Percentiles rank a stretch among this genome's conserved stretches.
These are phyloP conservation scores for Aeschynomene evenia DNA, from an alignment of 306 rosid genomes.

Conservation along the genomic window DNA sequence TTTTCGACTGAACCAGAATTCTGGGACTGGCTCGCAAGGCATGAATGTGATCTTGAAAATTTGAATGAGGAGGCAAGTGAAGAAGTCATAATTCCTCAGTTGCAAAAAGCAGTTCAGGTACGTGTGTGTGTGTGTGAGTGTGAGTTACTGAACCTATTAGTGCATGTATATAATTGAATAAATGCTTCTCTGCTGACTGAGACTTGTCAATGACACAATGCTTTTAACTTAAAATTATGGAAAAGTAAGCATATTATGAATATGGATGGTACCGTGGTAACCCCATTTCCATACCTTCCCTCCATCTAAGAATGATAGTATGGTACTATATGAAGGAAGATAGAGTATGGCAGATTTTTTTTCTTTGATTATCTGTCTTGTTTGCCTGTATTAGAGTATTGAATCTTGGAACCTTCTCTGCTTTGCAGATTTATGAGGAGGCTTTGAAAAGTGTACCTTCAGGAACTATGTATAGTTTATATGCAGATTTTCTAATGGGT, in stretches of 20 bases:
- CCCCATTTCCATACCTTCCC: neutral
- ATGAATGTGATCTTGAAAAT: constrained; percentile 44
- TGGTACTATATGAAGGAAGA: too few species aligned
- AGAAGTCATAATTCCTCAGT: constrained; percentile 40
- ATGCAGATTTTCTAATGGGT: constrained; percentile 55
- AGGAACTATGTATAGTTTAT: constrained; percentile 48
- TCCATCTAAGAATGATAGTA: neutral
- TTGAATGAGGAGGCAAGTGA: constrained; percentile 35
- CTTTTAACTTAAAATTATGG: constrained; percentile 4
- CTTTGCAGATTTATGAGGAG: constrained; percentile 78
- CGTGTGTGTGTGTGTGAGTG: constrained; percentile 21
- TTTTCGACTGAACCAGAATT: constrained; percentile 65
- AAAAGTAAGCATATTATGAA: neutral
- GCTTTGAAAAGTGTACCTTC: constrained; percentile 63
- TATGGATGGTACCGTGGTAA: neutral
- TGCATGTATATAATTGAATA: constrained; percentile 12
- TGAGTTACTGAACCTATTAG: neutral
- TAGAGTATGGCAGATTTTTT: neutral
- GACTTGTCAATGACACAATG: neutral
- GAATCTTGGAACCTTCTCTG: constrained; percentile 15
- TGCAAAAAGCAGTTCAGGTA: constrained; percentile 78
- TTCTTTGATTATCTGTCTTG: neutral
- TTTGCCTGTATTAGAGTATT: constrained; percentile 24
- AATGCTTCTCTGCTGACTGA: constrained; percentile 7
- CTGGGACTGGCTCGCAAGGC: constrained; percentile 95